Conservation (phyloP, 495 filamentous ascomycete species). For the Arthonia radiata region DNA sequence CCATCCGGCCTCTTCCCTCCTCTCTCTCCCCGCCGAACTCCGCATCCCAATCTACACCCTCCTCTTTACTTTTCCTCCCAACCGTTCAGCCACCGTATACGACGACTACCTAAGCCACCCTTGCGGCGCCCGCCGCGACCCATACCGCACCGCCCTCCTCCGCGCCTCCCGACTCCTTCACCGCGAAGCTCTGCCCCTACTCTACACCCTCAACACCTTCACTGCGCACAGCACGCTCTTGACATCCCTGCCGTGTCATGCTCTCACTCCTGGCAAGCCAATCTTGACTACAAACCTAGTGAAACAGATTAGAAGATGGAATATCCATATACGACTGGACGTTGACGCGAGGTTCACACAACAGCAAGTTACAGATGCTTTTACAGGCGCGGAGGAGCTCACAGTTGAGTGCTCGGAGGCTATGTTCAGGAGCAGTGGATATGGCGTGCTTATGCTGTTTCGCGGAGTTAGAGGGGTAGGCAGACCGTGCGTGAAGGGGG, state of each 20-base stretch:
- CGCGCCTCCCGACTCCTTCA: conserved; percentile 15
- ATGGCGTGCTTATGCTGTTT: conserved; percentile 19
- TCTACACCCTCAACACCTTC: conserved; percentile 27
- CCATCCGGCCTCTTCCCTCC: too few species aligned
- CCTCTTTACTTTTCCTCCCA: conserved; percentile 14
- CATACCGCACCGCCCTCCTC: conserved; percentile 12
- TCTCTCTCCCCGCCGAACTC: conserved; percentile 23
- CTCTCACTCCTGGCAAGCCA: conserved; percentile 8
- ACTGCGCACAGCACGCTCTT: conserved; percentile 24
- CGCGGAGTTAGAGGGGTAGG: conserved; percentile 25
- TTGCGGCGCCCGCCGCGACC: too few species aligned
- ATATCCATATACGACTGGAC: conserved; percentile 22
- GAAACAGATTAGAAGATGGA: conserved; percentile 17
- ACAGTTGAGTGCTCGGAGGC: conserved; percentile 21
- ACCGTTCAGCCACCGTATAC: too few species aligned
- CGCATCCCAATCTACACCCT: conserved; percentile 23
- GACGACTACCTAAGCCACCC: too few species aligned
- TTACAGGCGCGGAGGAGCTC: conserved; percentile 20
- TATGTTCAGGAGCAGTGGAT: conserved; percentile 17
- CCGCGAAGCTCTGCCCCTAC: conserved; percentile 18
- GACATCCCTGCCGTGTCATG: conserved; percentile 17
- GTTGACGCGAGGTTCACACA: conserved; percentile 16
- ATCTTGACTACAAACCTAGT: conserved; percentile 11
- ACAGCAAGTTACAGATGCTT: conserved; percentile 11
- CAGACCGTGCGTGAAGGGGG: conserved; percentile 17